Percentiles rank a stretch among this genome's conserved stretches.
phyloP scores from a whole-genome alignment of 2,329 filamentous ascomycete genomes.

The Pseudogymnoascus sp. region DNA sequence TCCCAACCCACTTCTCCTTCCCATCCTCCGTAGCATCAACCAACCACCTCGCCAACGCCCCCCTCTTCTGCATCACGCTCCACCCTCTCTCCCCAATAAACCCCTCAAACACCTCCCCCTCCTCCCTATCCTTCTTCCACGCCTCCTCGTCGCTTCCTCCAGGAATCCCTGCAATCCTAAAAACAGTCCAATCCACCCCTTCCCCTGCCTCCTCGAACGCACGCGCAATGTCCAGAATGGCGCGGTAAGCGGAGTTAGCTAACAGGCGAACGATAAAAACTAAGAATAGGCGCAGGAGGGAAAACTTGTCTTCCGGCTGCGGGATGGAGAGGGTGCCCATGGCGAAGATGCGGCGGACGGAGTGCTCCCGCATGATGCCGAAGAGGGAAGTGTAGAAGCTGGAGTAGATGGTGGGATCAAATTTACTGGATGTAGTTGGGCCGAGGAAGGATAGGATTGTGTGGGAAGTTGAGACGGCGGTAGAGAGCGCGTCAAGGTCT shows the following conservation, averaged over 20 bases:
- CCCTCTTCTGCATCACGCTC: conserved; percentile 19
- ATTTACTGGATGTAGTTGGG: conserved; percentile 1
- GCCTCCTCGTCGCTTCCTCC: conserved; percentile 9
- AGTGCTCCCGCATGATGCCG: conserved; percentile 14
- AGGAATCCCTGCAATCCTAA: conserved; percentile 18
- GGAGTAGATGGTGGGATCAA: conserved; percentile 19
- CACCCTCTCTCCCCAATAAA: conserved; percentile 20
- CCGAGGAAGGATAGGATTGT: background rate
- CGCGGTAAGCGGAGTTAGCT: conserved; percentile 18
- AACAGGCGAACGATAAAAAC: conserved; percentile 20
- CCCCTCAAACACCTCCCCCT: conserved; percentile 16
- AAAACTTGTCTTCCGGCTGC: conserved; percentile 15
- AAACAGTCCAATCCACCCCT: conserved; percentile 21
- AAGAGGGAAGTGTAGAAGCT: conserved; percentile 19
- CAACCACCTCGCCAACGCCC: conserved; percentile 20
- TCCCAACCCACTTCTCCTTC: conserved; percentile 16
- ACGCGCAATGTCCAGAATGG: conserved; percentile 18
- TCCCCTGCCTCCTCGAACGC: conserved; percentile 19
- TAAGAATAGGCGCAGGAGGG: conserved; percentile 19
- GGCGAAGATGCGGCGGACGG: conserved; percentile 19
- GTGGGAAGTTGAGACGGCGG: conserved; percentile 18
- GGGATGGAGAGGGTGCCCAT: conserved; percentile 21
- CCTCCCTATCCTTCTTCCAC: conserved; percentile 15
- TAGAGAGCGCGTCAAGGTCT: conserved; percentile 15
- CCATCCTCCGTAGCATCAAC: conserved; percentile 19